Evolutionary conservation across 106 monocot species (phyloP), one percentile per base, ranked within the genome.

Genomic region (Xerophyta viscosa): DNA sequence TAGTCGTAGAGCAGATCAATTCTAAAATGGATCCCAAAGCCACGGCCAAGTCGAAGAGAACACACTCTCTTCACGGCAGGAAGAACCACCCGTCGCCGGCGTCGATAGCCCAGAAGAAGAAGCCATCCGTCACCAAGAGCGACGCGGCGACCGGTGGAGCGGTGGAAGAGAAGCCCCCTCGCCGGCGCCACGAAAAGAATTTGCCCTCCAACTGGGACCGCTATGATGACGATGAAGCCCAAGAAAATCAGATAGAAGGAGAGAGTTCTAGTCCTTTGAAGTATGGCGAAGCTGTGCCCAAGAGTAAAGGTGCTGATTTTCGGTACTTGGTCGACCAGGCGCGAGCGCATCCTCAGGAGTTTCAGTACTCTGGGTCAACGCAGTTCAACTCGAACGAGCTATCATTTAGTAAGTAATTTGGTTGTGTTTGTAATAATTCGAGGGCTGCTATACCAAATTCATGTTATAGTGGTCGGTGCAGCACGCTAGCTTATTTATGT

Each of bases 301-400:
- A 82, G 68, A 96, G 96, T 54, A 96, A 85, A 69, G 96, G 96
- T 0, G 85, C 85, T 5, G 76, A 85, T 60, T 96, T 79, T 28
- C 39, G 39, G 0, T 78, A 59, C 41, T 68, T 96, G 78, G 54
- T 96, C 21, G 78, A 84, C 37, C 66, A 85, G 52, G 88, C 88
- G 6, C 69, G 64, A 31, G 63, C 71, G 10, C 64, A 78, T 29
- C 52, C 50, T 42, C 28, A 21, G 12, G 37, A 6, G 22, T 3
- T 21, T 8, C 20, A 58, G 50, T 51, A 45, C 5, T 23, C 44
- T 20, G 33, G 33, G 7, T 36, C 11, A 36, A 36, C 11, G 33
- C 11, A 5, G 11, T 63, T 43, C 20, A 24, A 24, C 23, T 46
- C 64, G 15, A 70, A 75, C 37, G 67, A 70, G 24, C 7, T 56